Conservation (phyloP, 305 asterid species). For the Rubia tinctorum region DNA sequence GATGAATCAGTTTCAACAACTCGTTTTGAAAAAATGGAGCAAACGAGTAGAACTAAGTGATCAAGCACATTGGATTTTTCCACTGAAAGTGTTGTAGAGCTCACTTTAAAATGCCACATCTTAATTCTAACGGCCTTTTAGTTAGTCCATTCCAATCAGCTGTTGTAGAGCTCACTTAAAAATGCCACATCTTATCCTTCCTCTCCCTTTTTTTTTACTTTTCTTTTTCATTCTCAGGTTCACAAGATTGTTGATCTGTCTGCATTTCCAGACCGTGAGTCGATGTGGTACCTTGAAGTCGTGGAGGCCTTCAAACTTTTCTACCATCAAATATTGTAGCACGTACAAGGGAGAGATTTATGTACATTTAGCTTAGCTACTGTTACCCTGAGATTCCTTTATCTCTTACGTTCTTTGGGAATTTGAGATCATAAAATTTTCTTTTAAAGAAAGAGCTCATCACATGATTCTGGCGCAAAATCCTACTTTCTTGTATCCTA, state of each 20-base stretch:
- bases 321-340: constrained; percentile 31
- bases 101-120: neutral
- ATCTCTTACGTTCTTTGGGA: neutral
- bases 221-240: constrained; percentile 44
- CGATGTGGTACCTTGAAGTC: constrained; percentile 97
- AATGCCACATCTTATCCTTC: no score
- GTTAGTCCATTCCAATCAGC: no score
- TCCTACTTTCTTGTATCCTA: no score
- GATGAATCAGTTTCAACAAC: neutral
- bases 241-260: constrained; percentile 88
- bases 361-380: neutral
- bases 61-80: neutral
- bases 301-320: constrained; percentile 72
- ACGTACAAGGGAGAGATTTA: neutral
- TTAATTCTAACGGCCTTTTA: no score
- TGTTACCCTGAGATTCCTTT: neutral
- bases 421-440: neutral
- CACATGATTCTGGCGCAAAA: no score
- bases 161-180: no score
- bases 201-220: neutral
- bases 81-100: neutral
- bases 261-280: constrained; percentile 66
- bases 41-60: neutral
- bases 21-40: neutral
- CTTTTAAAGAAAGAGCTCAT: no score